Evolutionary conservation across 768 basidiomycete species (phyloP), one percentile per base, ranked within the genome.

Genomic region (Phylloporus sp.): DNA sequence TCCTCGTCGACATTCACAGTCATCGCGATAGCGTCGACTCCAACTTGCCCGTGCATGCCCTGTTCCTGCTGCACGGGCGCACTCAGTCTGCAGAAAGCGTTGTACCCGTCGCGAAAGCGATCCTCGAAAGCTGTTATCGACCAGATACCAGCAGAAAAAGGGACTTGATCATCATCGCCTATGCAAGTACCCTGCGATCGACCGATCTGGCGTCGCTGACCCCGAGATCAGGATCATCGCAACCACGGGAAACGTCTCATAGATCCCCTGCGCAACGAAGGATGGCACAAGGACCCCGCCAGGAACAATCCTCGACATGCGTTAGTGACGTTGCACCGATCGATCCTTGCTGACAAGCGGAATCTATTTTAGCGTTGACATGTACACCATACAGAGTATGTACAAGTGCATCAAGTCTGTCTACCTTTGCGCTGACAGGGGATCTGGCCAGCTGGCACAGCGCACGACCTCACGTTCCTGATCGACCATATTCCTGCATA

Each of bases 401-500:
- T 53, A 26, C 24, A 21, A 27, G 18, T 37, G 9, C 23, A 28
- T 3, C 21, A 10, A 13, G 18, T 13, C 7, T 21, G 1, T 18
- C 22, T 6, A 32, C n/a, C 2, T 15, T 13, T 5, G 21, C 42
- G 24, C 42, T 51, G 47, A 59, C 39, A 21, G 33, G 17, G 20
- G 38, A 23, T n/a, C 18, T 23, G 44, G 13, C 43, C 42, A 65
- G 64, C 63, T 44, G 90, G 89, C 2, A 84, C 89, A 0, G 79
- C 81, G 3, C 69, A 75, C 29, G 92, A 94, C 57, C 76, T 92
- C 7, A 84, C 85, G 0, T 82, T 85, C 67, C 63, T 94, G 48
- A 84, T 92, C 42, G 89, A 93, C 60, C 83, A 87, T 55, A 71
- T 94, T 4, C 80, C 84, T 1, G 65, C 80, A 1, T 84, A 83